Base-by-base conservation (phyloP, 371 early-diverging fungal species). In the Caulochytrium protostelioides region DNA sequence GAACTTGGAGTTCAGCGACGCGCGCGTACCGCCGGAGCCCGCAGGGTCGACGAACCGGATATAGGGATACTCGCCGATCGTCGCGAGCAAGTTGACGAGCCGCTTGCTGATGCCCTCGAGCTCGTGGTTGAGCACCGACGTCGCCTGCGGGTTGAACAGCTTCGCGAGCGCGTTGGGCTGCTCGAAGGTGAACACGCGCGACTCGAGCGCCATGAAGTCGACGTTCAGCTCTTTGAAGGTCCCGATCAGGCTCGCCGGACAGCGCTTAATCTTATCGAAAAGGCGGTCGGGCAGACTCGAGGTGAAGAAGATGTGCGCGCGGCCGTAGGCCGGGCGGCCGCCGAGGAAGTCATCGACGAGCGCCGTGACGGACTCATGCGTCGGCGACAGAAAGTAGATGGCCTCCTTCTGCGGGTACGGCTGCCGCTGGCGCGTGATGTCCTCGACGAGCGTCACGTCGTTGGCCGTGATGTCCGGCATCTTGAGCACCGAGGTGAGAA, bases 391-490 rank as follows among this genome's bases (percentile, higher is more conserved):
- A 38, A 92, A 69, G 50, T 94, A 91, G 31, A 95, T 66, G 13
- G 84, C 91, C 34, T 89, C 89, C n/a, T 72, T 62, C 14, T 66
- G 64, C 1, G 83, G 78, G 45, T 80, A 79, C 1, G 85, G 76
- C 42, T 79, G 76, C 32, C 94, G 67, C 14, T 65, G 52, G 32
- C 73, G 76, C 32, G 73, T 74, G 24, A 87, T 63, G 39, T 71
- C 74, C 47, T 91, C 86, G 23, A 89, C 55, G 22, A 43, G 54
- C 59, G 32, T 4, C 23, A 22, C n/a, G 14, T 5, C 84, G 50
- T 87, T 81, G 45, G 90, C 85, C 17, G 85, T 62, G 46, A 94
- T 76, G 38, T 90, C 86, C 39, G 71, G 70, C 79, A 82, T 83
- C 57, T 81, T 80, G 52, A 84, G 79, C 6, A 77, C 78, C 10